Conservation (phyloP, 495 filamentous ascomycete genomes). For the Penicillium dipodomyicola region DNA sequence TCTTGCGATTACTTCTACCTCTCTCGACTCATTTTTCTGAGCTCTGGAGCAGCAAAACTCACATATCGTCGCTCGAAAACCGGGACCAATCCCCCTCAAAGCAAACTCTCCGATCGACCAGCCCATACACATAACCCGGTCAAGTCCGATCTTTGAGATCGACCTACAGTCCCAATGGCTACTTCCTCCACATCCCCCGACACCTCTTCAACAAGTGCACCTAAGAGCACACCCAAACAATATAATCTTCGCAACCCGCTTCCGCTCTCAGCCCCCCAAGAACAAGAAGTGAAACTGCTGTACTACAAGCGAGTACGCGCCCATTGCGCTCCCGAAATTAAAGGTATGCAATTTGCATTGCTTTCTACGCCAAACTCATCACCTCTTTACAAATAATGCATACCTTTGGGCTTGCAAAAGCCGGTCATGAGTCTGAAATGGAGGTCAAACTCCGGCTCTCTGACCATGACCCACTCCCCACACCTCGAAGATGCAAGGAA, state of each 20-base stretch:
- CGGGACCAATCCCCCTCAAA: neutral
- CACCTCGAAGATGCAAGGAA: neutral
- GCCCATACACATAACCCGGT: conserved; percentile 14
- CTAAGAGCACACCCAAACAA: conserved; percentile 21
- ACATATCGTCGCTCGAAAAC: neutral
- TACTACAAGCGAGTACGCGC: conserved; percentile 83
- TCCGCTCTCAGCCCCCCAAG: conserved; percentile 88
- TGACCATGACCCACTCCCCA: conserved; percentile 6
- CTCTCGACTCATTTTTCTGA: neutral
- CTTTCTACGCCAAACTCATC: neutral
- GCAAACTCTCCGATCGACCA: conserved; percentile 11
- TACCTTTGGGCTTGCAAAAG: neutral
- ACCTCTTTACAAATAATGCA: neutral
- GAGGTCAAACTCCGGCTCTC: neutral
- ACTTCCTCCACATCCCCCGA: conserved; percentile 25
- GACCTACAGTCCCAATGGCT: conserved; percentile 25
- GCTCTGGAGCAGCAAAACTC: neutral
- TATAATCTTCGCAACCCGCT: conserved; percentile 70
- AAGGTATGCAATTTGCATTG: conserved; percentile 53
- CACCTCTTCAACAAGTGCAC: conserved; percentile 18
- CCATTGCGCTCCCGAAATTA: conserved; percentile 80
- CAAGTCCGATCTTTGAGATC: conserved; percentile 21
- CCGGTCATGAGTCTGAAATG: neutral
- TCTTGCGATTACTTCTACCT: neutral
- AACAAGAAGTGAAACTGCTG: conserved; percentile 83